Percentiles rank a stretch among this genome's conserved stretches.
phyloP scores from a whole-genome alignment of 2,329 filamentous ascomycete genomes.

The Thielaviopsis cerberus region DNA sequence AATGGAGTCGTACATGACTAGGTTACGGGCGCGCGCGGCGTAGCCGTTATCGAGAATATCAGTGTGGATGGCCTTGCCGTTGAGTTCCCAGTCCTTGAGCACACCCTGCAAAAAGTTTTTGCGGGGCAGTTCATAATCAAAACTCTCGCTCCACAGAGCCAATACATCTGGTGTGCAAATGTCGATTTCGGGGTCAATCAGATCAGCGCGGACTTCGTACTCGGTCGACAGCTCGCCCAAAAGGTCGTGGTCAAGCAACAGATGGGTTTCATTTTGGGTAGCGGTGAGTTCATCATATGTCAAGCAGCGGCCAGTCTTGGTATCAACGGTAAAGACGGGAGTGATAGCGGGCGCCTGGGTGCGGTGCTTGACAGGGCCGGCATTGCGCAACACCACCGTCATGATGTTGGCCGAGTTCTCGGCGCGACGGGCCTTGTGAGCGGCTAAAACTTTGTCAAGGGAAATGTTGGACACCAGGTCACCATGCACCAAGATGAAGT shows the following conservation, averaged over 20 bases:
- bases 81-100: conserved; percentile 88
- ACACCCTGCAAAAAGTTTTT: conserved; percentile 83
- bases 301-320: conserved; percentile 59
- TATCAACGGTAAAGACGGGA: conserved; percentile 74
- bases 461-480: conserved; percentile 81
- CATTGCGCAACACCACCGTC: conserved; percentile 79
- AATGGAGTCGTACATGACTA: conserved; percentile 78
- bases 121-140: conserved; percentile 81
- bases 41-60: conserved; percentile 72
- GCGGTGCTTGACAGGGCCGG: conserved; percentile 49
- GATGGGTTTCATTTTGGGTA: conserved; percentile 41
- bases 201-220: conserved; percentile 66
- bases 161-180: conserved; percentile 94
- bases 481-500: conserved; percentile 84
- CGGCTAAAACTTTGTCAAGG: conserved; percentile 59
- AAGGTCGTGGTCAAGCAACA: conserved; percentile 63
- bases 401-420: conserved; percentile 90
- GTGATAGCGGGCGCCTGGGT: conserved; percentile 59
- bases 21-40: conserved; percentile 65
- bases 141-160: conserved; percentile 90
- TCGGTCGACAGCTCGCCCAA: conserved; percentile 50
- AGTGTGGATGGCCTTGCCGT: conserved; percentile 89
- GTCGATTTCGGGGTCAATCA: conserved; percentile 88
- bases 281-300: conserved; percentile 86
- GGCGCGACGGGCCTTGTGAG: conserved; percentile 62